Base-by-base conservation (phyloP, 179 eudicot species). In the Silene coronaria region DNA sequence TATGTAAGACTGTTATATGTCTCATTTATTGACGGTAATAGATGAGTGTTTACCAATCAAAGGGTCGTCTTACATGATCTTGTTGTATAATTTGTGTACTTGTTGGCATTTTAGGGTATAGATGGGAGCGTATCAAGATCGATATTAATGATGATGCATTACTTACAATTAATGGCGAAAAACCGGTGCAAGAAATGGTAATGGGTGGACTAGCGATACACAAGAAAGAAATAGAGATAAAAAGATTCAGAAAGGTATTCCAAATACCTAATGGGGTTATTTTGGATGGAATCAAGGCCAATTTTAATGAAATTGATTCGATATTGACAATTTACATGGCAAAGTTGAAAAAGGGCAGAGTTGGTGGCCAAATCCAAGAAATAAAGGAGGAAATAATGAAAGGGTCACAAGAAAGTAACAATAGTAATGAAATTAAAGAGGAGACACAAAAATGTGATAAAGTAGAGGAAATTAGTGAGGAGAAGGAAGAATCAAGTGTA, bases 131-230 rank as follows among this genome's bases (percentile, higher is more conserved):
- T 48, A 73, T 91, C 67, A 86, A 82, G 82, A 87, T 93, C 36
- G 86, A 87, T 55, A 88, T 93, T 76, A 90, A 86, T 22, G 82
- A 87, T 48, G 90, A 87, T 30, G 97, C 90, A 64, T 87, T 83
- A n/a, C 77, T 93, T 34, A 70, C 75, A 17, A 82, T 93, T 42
- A 78, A 78, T 14, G 96, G 96, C 24, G 89, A 85, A 75, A 87
- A 82, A 80, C 67, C 45, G 10, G 85, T 91, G 22, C 90, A 86
- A 70, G 96, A 93, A 70, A 82, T 74, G 70, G 80, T 87, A 53
- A 78, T 88, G 88, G 77, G 80, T 7, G 87, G 84, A 4, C 71
- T 87, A 84, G 48, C 30, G 72, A 67, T 90, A 83, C 57, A 76
- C 72, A 88, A 84, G 80, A 87, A 79, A 57, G 84, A 78, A 67